Conservation (phyloP, 805 yeast species). For the Scheffersomyces coipomensis region DNA sequence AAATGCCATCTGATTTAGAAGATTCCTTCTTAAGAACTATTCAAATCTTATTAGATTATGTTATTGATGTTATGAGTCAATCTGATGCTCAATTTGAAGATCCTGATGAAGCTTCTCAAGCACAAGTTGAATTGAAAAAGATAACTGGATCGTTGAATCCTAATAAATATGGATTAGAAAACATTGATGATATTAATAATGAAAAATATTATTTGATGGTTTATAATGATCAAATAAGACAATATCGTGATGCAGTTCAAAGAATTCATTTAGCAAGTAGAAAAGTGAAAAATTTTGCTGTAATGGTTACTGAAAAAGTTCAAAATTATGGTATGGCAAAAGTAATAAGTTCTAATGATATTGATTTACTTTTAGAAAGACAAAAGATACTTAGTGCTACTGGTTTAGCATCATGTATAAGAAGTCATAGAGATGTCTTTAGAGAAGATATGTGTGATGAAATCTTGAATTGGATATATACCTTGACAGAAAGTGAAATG, state of each 20-base stretch:
- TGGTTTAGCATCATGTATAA: conserved; percentile 64
- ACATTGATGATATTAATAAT: conserved; percentile 32
- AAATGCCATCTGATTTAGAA: conserved; percentile 45
- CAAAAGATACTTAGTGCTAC: conserved; percentile 59
- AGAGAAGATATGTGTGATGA: conserved; percentile 81
- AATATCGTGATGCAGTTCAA: conserved; percentile 70
- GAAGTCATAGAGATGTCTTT: conserved; percentile 66
- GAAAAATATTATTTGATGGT: conserved; percentile 55
- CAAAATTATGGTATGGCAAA: conserved; percentile 67
- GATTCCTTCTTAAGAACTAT: conserved; percentile 40
- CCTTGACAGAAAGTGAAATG: conserved; percentile 53
- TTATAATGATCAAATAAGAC: conserved; percentile 80
- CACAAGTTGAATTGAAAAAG: conserved; percentile 27
- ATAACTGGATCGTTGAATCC: conserved; percentile 33
- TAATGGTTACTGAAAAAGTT: conserved; percentile 66
- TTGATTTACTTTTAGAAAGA: conserved; percentile 49
- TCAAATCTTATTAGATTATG: conserved; percentile 52
- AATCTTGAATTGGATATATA: conserved; percentile 63
- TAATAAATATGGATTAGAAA: conserved; percentile 43
- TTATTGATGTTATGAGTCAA: conserved; percentile 58
- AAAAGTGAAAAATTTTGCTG: conserved; percentile 62
- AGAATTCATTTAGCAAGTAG: conserved; percentile 63
- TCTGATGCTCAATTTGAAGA: conserved; percentile 40
- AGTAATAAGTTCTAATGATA: conserved; percentile 56
- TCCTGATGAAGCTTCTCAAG: conserved; percentile 21